These are phyloP conservation scores for Medicago ruthenica DNA, from an alignment of 306 rosid species.

Conservation along the genomic window DNA sequence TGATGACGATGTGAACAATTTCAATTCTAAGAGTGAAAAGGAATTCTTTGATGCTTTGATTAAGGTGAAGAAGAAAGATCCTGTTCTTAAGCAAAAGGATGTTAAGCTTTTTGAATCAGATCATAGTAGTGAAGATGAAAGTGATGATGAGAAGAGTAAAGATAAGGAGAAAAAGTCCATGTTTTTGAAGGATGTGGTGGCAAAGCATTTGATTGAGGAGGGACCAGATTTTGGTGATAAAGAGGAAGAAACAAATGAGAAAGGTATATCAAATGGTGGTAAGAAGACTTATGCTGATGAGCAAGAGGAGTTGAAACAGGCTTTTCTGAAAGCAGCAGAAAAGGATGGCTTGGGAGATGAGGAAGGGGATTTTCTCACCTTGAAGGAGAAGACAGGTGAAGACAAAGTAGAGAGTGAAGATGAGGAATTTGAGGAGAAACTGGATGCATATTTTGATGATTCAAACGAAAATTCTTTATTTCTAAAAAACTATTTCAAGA, in stretches of 20 bases:
- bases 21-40: conserved; percentile 44
- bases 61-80: conserved; percentile 78
- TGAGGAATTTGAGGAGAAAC: conserved; percentile 56
- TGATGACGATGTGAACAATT: conserved; percentile 38
- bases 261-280: conserved; percentile 23
- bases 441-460: conserved; percentile 74
- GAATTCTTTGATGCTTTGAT: conserved; percentile 68
- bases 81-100: conserved; percentile 65
- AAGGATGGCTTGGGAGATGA: conserved; percentile 52
- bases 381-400: conserved; percentile 50
- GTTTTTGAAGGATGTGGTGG: conserved; percentile 80
- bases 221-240: conserved; percentile 61
- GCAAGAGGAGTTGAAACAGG: conserved; percentile 71
- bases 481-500: conserved; percentile 65
- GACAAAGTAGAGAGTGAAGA: conserved; percentile 44
- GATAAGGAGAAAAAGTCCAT: conserved; percentile 44
- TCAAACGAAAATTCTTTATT: conserved; percentile 58
- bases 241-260: conserved; percentile 46
- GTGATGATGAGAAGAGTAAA: conserved; percentile 16
- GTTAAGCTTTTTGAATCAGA: conserved; percentile 60
- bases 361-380: conserved; percentile 60
- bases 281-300: conserved; percentile 64
- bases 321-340: conserved; percentile 62
- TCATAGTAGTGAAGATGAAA: conserved; percentile 48
- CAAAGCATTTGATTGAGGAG: conserved; percentile 71